Conservation (phyloP, 257 asterid species). For the Cinchona pubescens region DNA sequence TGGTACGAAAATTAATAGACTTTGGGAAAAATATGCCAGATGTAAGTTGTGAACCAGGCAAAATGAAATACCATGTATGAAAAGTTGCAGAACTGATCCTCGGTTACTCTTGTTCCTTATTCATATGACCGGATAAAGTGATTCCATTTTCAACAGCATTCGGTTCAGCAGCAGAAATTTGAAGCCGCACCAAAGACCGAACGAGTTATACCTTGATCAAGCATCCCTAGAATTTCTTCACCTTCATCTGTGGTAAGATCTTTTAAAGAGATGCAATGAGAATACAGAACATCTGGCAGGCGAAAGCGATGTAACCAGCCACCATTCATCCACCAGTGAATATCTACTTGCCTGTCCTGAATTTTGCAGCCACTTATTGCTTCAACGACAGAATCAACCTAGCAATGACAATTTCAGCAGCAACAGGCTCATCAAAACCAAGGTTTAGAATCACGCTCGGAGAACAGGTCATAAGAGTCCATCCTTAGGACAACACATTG, state of each 20-base stretch:
- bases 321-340: constrained; percentile 77
- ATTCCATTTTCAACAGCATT: neutral
- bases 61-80: neutral
- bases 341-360: constrained; percentile 55
- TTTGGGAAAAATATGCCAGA: no score
- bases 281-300: constrained; percentile 46
- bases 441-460: neutral
- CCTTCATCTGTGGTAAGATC: constrained; percentile 40
- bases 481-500: no score
- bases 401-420: constrained; percentile 6
- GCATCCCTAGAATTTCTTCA: constrained; percentile 51
- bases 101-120: neutral
- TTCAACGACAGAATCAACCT: constrained; percentile 45
- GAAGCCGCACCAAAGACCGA: constrained; percentile 64
- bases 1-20: no score
- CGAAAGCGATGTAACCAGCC: constrained; percentile 68
- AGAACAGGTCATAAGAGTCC: no score
- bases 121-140: neutral
- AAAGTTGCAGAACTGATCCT: neutral
- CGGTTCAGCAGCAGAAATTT: constrained; percentile 35
- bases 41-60: no score
- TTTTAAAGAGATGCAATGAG: constrained; percentile 40
- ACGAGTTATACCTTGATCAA: constrained; percentile 56
- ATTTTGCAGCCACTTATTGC: constrained; percentile 38
- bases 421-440: neutral